Conservation (phyloP, 73 alveolate genomes). For the Effrenium voratum region DNA sequence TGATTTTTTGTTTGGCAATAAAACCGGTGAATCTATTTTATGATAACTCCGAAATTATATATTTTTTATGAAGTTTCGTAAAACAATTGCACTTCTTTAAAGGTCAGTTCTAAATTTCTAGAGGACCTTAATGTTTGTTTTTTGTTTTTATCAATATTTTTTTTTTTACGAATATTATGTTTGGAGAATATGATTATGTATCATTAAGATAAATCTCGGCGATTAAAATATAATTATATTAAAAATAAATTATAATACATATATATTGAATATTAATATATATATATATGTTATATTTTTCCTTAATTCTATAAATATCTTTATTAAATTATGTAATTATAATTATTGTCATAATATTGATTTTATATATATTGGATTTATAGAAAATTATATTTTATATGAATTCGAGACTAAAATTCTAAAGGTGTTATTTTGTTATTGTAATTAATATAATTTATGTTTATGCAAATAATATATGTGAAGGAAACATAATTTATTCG, state of each 20-base stretch:
- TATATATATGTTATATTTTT: too few species aligned
- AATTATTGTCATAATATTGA: too few species aligned
- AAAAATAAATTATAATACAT: not conserved
- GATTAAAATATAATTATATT: not conserved
- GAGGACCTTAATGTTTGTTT: too few species aligned
- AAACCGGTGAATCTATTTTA: not conserved
- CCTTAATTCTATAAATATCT: not conserved
- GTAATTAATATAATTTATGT: not conserved
- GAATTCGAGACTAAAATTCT: too few species aligned
- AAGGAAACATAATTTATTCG: not conserved
- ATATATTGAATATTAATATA: not conserved
- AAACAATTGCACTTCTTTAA: too few species aligned
- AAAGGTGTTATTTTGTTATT: not conserved
- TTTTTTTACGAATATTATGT: not conserved
- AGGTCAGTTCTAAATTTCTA: too few species aligned
- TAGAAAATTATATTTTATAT: too few species aligned
- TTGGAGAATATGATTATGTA: not conserved
- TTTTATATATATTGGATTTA: too few species aligned
- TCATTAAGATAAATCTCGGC: not conserved
- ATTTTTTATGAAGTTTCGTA: too few species aligned
- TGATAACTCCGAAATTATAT: too few species aligned
- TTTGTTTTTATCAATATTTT: not conserved
- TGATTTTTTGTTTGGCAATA: not conserved
- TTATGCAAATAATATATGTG: not conserved
- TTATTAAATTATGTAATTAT: too few species aligned